phyloP scores from a whole-genome alignment of 805 yeast genomes.

The Spathaspora boniae region DNA sequence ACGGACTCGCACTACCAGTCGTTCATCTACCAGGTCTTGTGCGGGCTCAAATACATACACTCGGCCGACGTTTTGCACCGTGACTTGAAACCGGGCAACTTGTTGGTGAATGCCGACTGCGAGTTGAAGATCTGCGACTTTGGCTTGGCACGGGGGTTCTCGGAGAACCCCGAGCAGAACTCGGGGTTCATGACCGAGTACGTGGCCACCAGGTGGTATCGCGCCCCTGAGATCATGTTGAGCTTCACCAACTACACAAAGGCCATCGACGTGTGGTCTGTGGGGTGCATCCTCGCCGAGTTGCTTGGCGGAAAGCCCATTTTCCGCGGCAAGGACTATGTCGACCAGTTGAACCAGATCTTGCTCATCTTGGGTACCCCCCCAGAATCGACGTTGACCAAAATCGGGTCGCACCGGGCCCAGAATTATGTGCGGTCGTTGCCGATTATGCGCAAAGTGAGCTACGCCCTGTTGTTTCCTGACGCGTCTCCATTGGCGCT shows the following conservation, averaged over 20 bases:
- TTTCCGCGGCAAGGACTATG: constrained; percentile 94
- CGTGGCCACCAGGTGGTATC: constrained; percentile 97
- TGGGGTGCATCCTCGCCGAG: constrained; percentile 95
- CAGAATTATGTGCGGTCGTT: constrained; percentile 86
- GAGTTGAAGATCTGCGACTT: constrained; percentile 95
- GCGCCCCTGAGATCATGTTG: constrained; percentile 97
- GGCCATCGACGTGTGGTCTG: constrained; percentile 97
- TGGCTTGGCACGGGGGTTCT: constrained; percentile 91
- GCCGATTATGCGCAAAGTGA: constrained; percentile 77
- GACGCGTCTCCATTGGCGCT: constrained; percentile 83
- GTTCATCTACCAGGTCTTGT: constrained; percentile 85
- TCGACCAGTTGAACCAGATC: constrained; percentile 89
- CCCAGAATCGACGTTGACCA: constrained; percentile 43
- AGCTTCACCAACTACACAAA: constrained; percentile 92
- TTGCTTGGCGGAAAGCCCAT: constrained; percentile 86
- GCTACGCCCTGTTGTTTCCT: constrained; percentile 72
- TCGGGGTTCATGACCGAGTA: constrained; percentile 96
- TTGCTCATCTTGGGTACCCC: constrained; percentile 91
- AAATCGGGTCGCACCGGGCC: constrained; percentile 77
- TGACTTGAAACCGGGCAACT: constrained; percentile 91
- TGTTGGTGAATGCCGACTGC: constrained; percentile 92
- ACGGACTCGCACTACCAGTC: constrained; percentile 95
- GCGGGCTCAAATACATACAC: constrained; percentile 88
- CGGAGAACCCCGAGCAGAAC: constrained; percentile 76
- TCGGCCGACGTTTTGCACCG: constrained; percentile 91